phyloP scores from a whole-genome alignment of 805 yeast genomes.

The Sungouiozyma ichnusensis region DNA sequence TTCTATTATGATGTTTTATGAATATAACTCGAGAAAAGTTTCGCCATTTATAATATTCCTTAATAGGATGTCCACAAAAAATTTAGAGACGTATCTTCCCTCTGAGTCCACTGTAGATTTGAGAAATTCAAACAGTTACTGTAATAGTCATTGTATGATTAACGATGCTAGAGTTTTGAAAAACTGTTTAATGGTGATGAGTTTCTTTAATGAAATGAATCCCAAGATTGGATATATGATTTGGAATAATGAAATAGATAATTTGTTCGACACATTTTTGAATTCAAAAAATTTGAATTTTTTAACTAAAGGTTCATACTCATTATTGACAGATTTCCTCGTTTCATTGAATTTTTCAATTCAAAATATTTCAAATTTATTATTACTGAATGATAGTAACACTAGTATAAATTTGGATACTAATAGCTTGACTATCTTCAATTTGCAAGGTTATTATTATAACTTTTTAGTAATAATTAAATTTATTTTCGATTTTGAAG shows the following conservation, averaged over 20 bases:
- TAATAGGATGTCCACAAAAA: conserved; percentile 21
- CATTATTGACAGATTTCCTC: conserved; percentile 22
- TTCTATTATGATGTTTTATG: conserved; percentile 22
- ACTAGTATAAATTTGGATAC: conserved; percentile 11
- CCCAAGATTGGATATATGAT: conserved; percentile 16
- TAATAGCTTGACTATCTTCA: conserved; percentile 19
- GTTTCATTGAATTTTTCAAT: conserved; percentile 26
- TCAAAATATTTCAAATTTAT: conserved; percentile 21
- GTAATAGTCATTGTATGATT: conserved; percentile 6
- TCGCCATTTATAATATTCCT: conserved; percentile 22
- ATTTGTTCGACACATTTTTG: conserved; percentile 16
- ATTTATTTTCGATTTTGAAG: conserved; percentile 25
- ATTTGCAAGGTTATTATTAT: conserved; percentile 23
- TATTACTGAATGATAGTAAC: conserved; percentile 9
- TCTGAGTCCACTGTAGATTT: neutral
- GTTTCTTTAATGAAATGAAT: conserved; percentile 18
- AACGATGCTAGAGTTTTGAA: conserved; percentile 18
- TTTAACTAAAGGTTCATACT: conserved; percentile 21
- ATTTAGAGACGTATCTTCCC: conserved; percentile 17
- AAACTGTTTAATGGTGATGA: conserved; percentile 24
- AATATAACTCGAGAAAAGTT: conserved; percentile 14
- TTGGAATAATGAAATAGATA: conserved; percentile 17
- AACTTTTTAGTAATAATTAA: conserved; percentile 23
- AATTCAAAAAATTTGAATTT: conserved; percentile 15
- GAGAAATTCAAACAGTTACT: neutral